phyloP scores from a whole-genome alignment of 2,329 filamentous ascomycete species.

The Monilinia polystroma region DNA sequence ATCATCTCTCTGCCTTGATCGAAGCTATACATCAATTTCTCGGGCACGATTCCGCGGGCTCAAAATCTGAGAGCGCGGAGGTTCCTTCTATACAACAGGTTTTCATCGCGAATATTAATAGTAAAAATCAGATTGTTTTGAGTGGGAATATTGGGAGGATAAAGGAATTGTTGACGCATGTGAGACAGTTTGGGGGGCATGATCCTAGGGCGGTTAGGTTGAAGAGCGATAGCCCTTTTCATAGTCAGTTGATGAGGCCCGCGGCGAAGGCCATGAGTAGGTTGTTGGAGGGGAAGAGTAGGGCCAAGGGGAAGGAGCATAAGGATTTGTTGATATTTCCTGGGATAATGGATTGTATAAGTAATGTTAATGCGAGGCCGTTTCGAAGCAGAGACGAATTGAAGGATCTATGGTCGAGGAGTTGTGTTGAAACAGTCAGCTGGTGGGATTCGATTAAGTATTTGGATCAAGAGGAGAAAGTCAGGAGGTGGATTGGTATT shows the following conservation, averaged over 20 bases:
- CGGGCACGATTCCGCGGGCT: conserved; percentile 62
- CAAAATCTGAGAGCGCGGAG: conserved; percentile 65
- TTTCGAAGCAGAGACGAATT: conserved; percentile 72
- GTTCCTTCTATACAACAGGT: conserved; percentile 81
- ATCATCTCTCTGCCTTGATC: conserved; percentile 68
- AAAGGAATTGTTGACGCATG: conserved; percentile 75
- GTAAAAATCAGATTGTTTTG: conserved; percentile 92
- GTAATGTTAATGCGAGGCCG: conserved; percentile 80
- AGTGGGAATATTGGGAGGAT: conserved; percentile 84
- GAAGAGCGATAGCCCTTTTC: conserved; percentile 86
- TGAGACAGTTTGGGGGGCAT: conserved; percentile 86
- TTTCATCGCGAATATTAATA: conserved; percentile 89
- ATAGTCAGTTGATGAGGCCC: conserved; percentile 87
- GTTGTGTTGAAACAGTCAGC: conserved; percentile 85
- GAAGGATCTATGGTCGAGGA: conserved; percentile 74
- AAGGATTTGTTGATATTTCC: conserved; percentile 74
- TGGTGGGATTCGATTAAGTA: conserved; percentile 96
- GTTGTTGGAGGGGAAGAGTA: conserved; percentile 61
- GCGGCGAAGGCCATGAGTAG: conserved; percentile 72
- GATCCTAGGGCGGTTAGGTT: conserved; percentile 84
- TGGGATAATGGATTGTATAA: conserved; percentile 72
- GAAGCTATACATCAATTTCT: conserved; percentile 77
- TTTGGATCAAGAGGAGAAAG: conserved; percentile 77
- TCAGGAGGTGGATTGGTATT: conserved; percentile 85
- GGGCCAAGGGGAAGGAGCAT: conserved; percentile 52